phyloP scores from a whole-genome alignment of 1,284 basidiomycete genomes.

The Ustilago lituana region DNA sequence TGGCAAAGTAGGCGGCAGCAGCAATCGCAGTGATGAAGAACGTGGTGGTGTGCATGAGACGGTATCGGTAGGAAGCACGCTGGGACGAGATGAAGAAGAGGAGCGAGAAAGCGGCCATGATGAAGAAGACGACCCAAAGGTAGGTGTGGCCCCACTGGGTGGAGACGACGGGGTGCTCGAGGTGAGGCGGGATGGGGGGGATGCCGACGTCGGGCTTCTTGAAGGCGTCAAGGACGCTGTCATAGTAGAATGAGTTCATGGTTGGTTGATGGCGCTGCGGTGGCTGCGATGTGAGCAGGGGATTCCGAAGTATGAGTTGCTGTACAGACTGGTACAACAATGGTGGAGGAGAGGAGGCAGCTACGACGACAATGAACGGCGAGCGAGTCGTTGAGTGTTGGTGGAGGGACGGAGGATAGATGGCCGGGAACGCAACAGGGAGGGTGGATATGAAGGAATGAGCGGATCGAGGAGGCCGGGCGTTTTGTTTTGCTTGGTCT shows the following conservation, averaged over 20 bases:
- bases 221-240: slow-evolving; percentile 50
- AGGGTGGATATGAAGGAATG: not conserved
- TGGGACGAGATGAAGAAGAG: slow-evolving; percentile 53
- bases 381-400: not conserved
- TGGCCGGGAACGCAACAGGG: not conserved
- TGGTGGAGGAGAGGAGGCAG: not conserved
- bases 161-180: slow-evolving; percentile 44
- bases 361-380: not conserved
- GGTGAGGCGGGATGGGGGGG: slow-evolving; percentile 52
- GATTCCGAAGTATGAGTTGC: no score
- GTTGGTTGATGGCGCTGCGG: not conserved
- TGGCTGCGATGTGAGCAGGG: not conserved
- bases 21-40: slow-evolving; percentile 56
- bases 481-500: no score
- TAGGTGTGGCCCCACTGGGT: slow-evolving; percentile 52
- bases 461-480: no score
- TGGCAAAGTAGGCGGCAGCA: slow-evolving; percentile 57
- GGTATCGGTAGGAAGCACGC: slow-evolving; percentile 58
- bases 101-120: slow-evolving; percentile 52
- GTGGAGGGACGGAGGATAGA: not conserved
- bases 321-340: no score
- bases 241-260: slow-evolving; percentile 56
- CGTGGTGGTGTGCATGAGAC: slow-evolving; percentile 54
- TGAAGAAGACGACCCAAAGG: slow-evolving; percentile 56
- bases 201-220: slow-evolving; percentile 50